Evolutionary conservation across 352 stramenopile species (phyloP).

Genomic region (Pythium folliculosum): DNA sequence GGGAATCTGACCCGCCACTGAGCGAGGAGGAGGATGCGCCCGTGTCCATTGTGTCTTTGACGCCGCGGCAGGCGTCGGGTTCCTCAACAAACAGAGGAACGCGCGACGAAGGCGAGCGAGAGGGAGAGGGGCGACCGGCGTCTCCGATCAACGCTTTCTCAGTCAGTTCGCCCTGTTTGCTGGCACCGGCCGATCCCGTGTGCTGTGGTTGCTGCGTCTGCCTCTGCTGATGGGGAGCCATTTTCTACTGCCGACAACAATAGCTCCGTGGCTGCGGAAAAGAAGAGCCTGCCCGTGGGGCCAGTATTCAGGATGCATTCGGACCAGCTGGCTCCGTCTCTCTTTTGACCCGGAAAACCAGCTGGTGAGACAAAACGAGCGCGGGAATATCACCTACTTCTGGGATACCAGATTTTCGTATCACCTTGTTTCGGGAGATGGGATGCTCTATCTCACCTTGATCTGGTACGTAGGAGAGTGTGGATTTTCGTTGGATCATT

Average conservation of each 20-base stretch:
- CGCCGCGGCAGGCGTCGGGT: background rate
- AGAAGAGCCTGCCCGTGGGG: background rate
- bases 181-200: background rate
- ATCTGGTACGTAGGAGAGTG: no score
- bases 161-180: constrained; percentile 30
- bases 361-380: constrained; percentile 11
- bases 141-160: background rate
- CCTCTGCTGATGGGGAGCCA: constrained; percentile 8
- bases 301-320: constrained; percentile 27
- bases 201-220: no score
- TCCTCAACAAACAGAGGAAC: constrained; percentile 1
- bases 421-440: background rate
- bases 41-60: constrained; percentile 5
- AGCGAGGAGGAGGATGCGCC: constrained; percentile 10
- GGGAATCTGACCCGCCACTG: constrained; percentile 1
- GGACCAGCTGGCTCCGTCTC: constrained; percentile 13
- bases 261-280: background rate
- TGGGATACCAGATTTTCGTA: constrained; percentile 2
- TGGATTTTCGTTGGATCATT: no score
- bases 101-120: constrained; percentile 13
- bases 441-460: no score
- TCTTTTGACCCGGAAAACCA: constrained; percentile 8
- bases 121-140: constrained; percentile 7
- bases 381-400: constrained; percentile 1
- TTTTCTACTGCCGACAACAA: constrained; percentile 14